Conservation (phyloP, 2,329 filamentous ascomycete genomes). For the Thielaviopsis populi region DNA sequence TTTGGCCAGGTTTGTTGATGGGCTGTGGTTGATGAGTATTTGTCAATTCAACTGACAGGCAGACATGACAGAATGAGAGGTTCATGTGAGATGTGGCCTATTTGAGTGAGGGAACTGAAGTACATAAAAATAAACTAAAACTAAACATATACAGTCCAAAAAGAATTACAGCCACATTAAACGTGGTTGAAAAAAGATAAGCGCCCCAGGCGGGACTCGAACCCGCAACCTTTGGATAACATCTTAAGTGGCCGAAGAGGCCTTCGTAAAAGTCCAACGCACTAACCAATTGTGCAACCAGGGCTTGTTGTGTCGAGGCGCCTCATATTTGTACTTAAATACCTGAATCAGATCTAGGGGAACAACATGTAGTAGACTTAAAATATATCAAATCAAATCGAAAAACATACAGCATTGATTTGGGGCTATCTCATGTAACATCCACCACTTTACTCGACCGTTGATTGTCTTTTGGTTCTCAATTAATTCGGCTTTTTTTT, state of each 20-base stretch:
- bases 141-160: background rate
- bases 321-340: background rate
- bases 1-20: no score
- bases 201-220: conserved; percentile 19
- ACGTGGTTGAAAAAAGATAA: background rate
- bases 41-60: background rate
- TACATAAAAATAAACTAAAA: background rate
- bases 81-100: no score
- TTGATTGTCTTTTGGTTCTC: no score
- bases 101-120: no score
- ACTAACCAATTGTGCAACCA: conserved; percentile 20
- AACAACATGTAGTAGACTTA: no score
- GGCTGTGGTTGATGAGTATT: background rate
- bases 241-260: background rate
- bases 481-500: no score
- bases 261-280: conserved; percentile 19
- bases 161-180: background rate
- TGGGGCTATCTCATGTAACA: no score
- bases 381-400: no score
- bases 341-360: no score
- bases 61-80: no score
- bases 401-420: no score
- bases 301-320: conserved; percentile 9
- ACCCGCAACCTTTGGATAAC: conserved; percentile 19
- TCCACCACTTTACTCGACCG: no score